These are phyloP conservation scores for Phytophthora hybrid DNA, from an alignment of 352 stramenopile species.

Conservation along the genomic window DNA sequence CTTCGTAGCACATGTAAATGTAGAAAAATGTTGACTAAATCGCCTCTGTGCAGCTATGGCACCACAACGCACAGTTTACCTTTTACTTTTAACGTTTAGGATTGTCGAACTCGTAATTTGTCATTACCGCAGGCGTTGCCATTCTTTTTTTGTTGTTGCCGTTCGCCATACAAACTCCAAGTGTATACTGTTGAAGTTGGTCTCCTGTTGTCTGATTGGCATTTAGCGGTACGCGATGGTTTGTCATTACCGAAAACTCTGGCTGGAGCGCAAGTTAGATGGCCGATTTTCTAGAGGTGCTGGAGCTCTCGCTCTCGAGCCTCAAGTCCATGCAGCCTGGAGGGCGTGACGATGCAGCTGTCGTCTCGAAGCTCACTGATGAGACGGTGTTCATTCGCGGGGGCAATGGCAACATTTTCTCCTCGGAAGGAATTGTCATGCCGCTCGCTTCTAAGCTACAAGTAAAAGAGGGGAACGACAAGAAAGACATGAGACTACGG, in stretches of 20 bases:
- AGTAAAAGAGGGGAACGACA: not conserved
- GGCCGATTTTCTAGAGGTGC: not conserved
- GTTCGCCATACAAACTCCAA: not conserved
- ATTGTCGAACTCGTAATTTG: not conserved
- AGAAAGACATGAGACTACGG: not conserved
- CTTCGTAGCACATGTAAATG: no score
- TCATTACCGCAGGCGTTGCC: not conserved
- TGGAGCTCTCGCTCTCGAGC: not conserved
- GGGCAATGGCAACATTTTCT: not conserved
- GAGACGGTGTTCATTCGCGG: not conserved
- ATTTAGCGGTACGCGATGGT: no score
- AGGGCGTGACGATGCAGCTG: no score
- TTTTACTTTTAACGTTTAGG: not conserved
- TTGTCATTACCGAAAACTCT: not conserved
- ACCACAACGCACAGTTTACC: not conserved
- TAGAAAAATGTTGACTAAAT: no score
- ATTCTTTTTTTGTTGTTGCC: not conserved
- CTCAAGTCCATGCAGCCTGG: no score
- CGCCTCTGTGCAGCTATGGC: no score
- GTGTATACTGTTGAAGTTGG: not conserved
- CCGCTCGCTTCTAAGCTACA: not conserved
- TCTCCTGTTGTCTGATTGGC: not conserved
- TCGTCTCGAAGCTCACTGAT: not conserved
- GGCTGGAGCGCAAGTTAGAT: not conserved
- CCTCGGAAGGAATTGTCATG: not conserved